Evolutionary conservation across 352 stramenopile genomes (phyloP), one percentile per base, ranked within the genome.

Genomic region (Thalassiosira livingstoniorum): DNA sequence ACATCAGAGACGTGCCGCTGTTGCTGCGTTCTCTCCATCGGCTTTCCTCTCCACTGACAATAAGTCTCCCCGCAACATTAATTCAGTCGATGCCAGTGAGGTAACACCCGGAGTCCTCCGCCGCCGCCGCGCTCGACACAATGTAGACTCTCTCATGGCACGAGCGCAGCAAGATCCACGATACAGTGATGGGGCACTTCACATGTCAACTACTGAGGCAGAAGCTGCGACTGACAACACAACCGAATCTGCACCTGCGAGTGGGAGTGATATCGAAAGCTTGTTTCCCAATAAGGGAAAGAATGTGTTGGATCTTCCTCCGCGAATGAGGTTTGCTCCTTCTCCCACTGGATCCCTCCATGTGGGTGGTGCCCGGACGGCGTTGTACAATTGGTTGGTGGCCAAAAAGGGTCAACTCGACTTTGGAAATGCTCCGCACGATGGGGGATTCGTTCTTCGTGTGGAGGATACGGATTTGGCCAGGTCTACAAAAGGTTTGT

Each of bases 381-480:
- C 90, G 15, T 66, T 94, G 27, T 94, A 94, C 70, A 93, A 93
- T 78, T 94, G 90, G 90, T 74, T 94, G 5, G 70, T 92, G 7
- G 88, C 90, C 1, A 89, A 92, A 65, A 93, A 91, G 62, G 90
- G 90, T 45, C 84, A 92, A 60, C 53, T 92, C 42, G 83, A 92
- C 57, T 89, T 84, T 61, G 67, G 58, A 27, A 57, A 66, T 27
- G 83, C 55, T 18, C 34, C 62, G 43, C 43, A 35, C 0, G 75
- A 88, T 43, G 60, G 69, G 3, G 87, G 45, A 0, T 94, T 94
- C 86, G 75, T 94, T 13, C 54, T 94, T 29, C 80, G 90, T 34
- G 80, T 94, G 18, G 90, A 94, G 69, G 90, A 94, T 87, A 94
- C 90, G 2, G 90, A 94, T 91, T 37, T 94, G 11, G 90, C 88